Evolutionary conservation across 805 yeast genomes (phyloP).

Genomic region (Yamadazyma laniorum): DNA sequence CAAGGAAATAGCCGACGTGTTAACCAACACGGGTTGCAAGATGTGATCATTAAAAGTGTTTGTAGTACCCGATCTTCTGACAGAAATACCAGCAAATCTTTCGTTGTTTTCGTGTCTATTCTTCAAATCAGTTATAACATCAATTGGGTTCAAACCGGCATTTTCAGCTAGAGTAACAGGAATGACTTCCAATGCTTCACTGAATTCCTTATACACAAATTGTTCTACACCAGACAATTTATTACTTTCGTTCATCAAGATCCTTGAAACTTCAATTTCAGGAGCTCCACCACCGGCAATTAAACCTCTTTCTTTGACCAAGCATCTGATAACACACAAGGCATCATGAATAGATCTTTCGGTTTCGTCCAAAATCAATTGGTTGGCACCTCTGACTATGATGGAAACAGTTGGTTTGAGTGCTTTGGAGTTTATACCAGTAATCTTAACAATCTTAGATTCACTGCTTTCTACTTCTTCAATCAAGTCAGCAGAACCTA

Average conservation of each 20-base stretch:
- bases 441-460: constrained; percentile 81
- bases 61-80: constrained; percentile 88
- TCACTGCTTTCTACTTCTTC: constrained; percentile 91
- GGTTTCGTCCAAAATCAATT: constrained; percentile 87
- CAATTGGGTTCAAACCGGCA: constrained; percentile 89
- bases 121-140: constrained; percentile 88
- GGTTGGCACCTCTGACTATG: constrained; percentile 92
- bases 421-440: constrained; percentile 64
- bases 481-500: constrained; percentile 87
- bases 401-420: constrained; percentile 76
- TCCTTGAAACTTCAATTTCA: constrained; percentile 83
- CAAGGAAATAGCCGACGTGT: constrained; percentile 88
- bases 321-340: constrained; percentile 84
- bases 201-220: constrained; percentile 87
- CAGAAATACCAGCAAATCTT: constrained; percentile 91
- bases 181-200: constrained; percentile 85
- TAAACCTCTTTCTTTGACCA: constrained; percentile 81
- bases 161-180: constrained; percentile 95
- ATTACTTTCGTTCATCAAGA: constrained; percentile 67
- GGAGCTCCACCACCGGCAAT: constrained; percentile 99
- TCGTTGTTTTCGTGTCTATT: constrained; percentile 90
- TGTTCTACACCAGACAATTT: constrained; percentile 82
- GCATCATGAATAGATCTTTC: constrained; percentile 98
- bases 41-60: constrained; percentile 93
- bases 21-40: constrained; percentile 92